Evolutionary conservation across 2,329 filamentous ascomycete genomes (phyloP).

Genomic region (Hansfordia pulvinata): DNA sequence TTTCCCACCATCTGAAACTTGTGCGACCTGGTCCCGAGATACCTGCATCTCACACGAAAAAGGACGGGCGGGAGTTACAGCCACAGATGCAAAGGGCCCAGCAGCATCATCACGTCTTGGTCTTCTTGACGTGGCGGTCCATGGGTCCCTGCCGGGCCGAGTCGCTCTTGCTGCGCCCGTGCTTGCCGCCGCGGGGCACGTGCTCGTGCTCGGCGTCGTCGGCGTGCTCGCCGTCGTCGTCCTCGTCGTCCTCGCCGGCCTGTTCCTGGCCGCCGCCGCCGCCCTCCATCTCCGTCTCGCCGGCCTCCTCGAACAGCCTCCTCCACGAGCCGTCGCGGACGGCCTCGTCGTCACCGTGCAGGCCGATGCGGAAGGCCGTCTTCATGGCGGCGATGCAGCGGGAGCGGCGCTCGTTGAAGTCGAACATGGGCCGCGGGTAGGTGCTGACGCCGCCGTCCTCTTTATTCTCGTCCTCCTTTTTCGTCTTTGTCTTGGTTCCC

Average conservation of each 20-base stretch:
- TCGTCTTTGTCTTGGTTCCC: too few species aligned
- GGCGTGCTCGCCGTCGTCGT: conserved; percentile 18
- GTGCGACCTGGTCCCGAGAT: too few species aligned
- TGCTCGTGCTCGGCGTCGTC: conserved; percentile 9
- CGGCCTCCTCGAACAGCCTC: conserved; percentile 26
- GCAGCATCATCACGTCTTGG: background rate
- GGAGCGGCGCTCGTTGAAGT: conserved; percentile 49
- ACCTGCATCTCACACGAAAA: too few species aligned
- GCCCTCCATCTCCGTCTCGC: conserved; percentile 25
- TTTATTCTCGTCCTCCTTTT: conserved; percentile 34
- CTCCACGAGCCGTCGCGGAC: conserved; percentile 48
- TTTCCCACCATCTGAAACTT: too few species aligned
- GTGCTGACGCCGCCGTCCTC: conserved; percentile 26
- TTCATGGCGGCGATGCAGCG: conserved; percentile 58
- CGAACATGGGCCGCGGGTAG: conserved; percentile 69
- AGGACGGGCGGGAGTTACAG: too few species aligned
- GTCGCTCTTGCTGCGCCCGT: conserved; percentile 7
- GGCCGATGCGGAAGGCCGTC: conserved; percentile 48
- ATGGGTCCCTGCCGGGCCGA: conserved; percentile 6
- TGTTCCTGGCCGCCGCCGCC: conserved; percentile 18
- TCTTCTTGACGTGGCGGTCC: conserved; percentile 2
- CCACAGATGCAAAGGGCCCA: too few species aligned
- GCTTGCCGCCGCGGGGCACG: conserved; percentile 6
- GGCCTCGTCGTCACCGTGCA: conserved; percentile 49
- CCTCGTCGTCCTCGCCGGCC: conserved; percentile 18